A percentile compares a stretch with the other conserved stretches of the same genome.
These are phyloP conservation scores for Trichoderma brevicompactum DNA, from an alignment of 2,329 filamentous ascomycete species.

Conservation along the genomic window DNA sequence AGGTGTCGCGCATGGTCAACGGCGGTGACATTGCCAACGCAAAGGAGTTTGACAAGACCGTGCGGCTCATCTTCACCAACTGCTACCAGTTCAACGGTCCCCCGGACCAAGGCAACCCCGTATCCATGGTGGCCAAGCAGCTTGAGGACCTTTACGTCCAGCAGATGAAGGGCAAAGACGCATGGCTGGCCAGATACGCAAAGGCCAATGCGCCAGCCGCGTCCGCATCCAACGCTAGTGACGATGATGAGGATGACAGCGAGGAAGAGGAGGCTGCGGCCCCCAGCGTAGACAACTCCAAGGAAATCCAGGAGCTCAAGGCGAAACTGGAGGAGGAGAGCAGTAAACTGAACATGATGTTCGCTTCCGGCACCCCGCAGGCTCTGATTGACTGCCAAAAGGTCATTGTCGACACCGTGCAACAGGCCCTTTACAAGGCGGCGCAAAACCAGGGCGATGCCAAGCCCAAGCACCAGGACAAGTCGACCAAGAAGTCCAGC, in stretches of 20 bases:
- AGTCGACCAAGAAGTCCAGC: conserved; percentile 61
- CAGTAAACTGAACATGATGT: conserved; percentile 59
- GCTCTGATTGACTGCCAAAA: conserved; percentile 61
- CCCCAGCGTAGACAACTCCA: conserved; percentile 48
- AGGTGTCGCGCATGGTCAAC: conserved; percentile 77
- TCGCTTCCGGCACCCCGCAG: conserved; percentile 54
- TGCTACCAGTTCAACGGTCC: conserved; percentile 86
- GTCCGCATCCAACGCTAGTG: conserved; percentile 67
- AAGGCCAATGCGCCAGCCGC: conserved; percentile 57
- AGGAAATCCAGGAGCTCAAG: conserved; percentile 56
- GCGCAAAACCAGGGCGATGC: conserved; percentile 63
- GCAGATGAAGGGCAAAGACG: conserved; percentile 77
- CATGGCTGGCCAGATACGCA: conserved; percentile 78
- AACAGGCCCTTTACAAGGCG: conserved; percentile 75
- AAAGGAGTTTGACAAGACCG: conserved; percentile 84
- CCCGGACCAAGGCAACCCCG: conserved; percentile 63
- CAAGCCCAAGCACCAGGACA: conserved; percentile 55
- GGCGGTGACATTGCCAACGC: conserved; percentile 77
- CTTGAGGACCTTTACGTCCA: conserved; percentile 75
- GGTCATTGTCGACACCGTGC: conserved; percentile 66
- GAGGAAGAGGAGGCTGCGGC: conserved; percentile 55
- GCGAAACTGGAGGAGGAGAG: conserved; percentile 60
- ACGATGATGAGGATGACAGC: conserved; percentile 73
- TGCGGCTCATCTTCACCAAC: conserved; percentile 83
- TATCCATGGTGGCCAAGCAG: conserved; percentile 71